Evolutionary conservation across 2,329 filamentous ascomycete species (phyloP).

Genomic region (Neospermospora avenae): DNA sequence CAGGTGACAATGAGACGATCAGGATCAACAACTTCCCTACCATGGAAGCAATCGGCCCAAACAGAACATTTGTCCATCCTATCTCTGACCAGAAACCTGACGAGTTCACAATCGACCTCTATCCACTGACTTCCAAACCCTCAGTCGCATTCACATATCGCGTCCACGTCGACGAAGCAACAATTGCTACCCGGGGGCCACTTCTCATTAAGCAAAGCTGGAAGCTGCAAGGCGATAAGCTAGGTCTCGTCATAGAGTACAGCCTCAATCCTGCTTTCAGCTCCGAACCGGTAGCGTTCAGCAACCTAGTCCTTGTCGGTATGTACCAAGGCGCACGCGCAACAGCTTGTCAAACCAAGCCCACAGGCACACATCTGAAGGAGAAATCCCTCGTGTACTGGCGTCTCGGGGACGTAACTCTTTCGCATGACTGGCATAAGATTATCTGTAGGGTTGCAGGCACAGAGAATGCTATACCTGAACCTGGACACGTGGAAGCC

Average conservation of each 20-base stretch:
- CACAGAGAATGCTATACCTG: slow-evolving; percentile 67
- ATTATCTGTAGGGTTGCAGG: slow-evolving; percentile 77
- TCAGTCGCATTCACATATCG: slow-evolving; percentile 91
- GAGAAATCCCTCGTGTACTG: slow-evolving; percentile 78
- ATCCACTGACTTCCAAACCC: slow-evolving; percentile 64
- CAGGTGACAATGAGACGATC: slow-evolving; percentile 59
- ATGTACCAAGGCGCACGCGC: slow-evolving; percentile 67
- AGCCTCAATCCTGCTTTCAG: slow-evolving; percentile 65
- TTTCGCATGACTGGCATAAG: slow-evolving; percentile 62
- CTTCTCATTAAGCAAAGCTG: slow-evolving; percentile 62
- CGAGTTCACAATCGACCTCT: slow-evolving; percentile 74
- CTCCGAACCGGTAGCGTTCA: slow-evolving; percentile 53
- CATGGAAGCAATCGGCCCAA: slow-evolving; percentile 91
- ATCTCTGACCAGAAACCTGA: slow-evolving; percentile 63
- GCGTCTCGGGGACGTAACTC: slow-evolving; percentile 72
- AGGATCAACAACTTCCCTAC: slow-evolving; percentile 82
- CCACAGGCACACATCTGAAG: slow-evolving; percentile 72
- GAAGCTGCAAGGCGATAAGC: slow-evolving; percentile 80
- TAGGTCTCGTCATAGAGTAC: slow-evolving; percentile 84
- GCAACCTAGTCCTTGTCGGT: slow-evolving; percentile 72
- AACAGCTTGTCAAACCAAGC: slow-evolving; percentile 70
- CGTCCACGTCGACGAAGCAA: slow-evolving; percentile 65
- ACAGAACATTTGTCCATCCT: slow-evolving; percentile 83
- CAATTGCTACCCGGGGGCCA: slow-evolving; percentile 53
- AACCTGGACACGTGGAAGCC: slow-evolving; percentile 75